Percentiles rank a stretch among this genome's conserved stretches.
phyloP scores from a whole-genome alignment of 1,284 basidiomycete genomes.

The Entoloma clypeatum region DNA sequence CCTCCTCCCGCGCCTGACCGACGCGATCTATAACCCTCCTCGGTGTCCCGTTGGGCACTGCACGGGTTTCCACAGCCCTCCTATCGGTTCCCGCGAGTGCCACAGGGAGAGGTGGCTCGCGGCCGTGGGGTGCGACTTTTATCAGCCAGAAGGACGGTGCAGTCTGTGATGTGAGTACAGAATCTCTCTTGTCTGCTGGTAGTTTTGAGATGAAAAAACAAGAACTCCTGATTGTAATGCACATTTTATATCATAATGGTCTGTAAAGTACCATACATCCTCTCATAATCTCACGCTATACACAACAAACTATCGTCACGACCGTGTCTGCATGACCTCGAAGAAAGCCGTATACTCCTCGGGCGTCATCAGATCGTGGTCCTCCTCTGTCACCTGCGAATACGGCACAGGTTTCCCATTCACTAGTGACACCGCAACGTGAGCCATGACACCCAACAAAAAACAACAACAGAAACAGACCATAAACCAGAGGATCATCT shows the following conservation, averaged over 20 bases:
- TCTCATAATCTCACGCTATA: constrained; percentile 1
- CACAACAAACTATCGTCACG: constrained; percentile 16
- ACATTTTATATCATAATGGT: too few species aligned
- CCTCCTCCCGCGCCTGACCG: constrained; percentile 27
- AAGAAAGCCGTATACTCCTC: constrained; percentile 82
- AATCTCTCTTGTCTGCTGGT: too few species aligned
- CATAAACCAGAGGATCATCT: constrained; percentile 61
- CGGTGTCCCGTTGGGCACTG: constrained; percentile 14
- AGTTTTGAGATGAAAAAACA: too few species aligned
- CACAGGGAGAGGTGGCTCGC: constrained; percentile 43
- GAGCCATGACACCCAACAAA: background rate
- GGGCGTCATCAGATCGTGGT: constrained; percentile 79
- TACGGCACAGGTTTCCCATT: constrained; percentile 65
- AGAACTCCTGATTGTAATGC: too few species aligned
- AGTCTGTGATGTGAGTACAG: background rate
- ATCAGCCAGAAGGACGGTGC: constrained; percentile 29
- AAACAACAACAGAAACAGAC: constrained; percentile 37
- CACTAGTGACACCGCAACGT: constrained; percentile 38
- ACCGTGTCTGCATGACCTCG: constrained; percentile 51
- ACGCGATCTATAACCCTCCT: background rate
- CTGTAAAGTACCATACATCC: background rate
- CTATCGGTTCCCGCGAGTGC: constrained; percentile 39
- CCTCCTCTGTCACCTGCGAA: constrained; percentile 76
- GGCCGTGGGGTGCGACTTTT: constrained; percentile 43
- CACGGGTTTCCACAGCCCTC: constrained; percentile 27